Evolutionary conservation across 2,329 filamentous ascomycete genomes (phyloP).

Genomic region (Hymenoscyphus fructigenus): DNA sequence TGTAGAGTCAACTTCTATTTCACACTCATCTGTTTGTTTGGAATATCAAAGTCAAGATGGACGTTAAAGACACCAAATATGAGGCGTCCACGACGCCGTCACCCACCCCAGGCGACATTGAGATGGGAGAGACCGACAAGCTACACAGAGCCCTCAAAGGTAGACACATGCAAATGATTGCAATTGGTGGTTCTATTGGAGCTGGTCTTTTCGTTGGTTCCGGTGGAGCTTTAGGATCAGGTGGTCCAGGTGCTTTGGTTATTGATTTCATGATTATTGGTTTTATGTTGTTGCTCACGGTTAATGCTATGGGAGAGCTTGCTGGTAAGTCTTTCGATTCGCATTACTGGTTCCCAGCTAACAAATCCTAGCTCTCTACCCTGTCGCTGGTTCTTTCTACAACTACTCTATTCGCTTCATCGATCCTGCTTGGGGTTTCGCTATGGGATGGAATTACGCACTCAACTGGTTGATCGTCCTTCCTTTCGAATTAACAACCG

Average conservation of each 20-base stretch:
- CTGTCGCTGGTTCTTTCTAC: constrained; percentile 87
- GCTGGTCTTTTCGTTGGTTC: constrained; percentile 51
- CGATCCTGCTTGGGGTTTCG: constrained; percentile 81
- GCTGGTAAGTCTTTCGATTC: constrained; percentile 66
- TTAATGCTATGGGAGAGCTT: constrained; percentile 88
- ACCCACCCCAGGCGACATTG: constrained; percentile 21
- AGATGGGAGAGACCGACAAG: constrained; percentile 34
- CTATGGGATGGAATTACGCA: constrained; percentile 78
- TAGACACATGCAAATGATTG: constrained; percentile 52
- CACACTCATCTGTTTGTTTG: neutral
- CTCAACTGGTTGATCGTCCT: constrained; percentile 83
- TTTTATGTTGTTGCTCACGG: constrained; percentile 56
- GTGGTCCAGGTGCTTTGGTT: constrained; percentile 71
- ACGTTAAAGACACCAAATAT: constrained; percentile 19
- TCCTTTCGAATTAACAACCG: constrained; percentile 83
- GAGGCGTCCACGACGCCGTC: constrained; percentile 9
- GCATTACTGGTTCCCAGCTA: neutral
- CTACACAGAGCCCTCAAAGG: constrained; percentile 43
- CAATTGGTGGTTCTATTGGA: constrained; percentile 51
- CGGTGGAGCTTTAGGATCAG: constrained; percentile 42
- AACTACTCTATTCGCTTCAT: constrained; percentile 90
- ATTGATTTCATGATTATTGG: constrained; percentile 79
- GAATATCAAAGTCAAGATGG: constrained; percentile 12
- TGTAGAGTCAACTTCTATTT: constrained; percentile 20
- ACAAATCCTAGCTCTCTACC: constrained; percentile 59